phyloP scores from a whole-genome alignment of 768 basidiomycete genomes.

The Cystoderma amianthinum region DNA sequence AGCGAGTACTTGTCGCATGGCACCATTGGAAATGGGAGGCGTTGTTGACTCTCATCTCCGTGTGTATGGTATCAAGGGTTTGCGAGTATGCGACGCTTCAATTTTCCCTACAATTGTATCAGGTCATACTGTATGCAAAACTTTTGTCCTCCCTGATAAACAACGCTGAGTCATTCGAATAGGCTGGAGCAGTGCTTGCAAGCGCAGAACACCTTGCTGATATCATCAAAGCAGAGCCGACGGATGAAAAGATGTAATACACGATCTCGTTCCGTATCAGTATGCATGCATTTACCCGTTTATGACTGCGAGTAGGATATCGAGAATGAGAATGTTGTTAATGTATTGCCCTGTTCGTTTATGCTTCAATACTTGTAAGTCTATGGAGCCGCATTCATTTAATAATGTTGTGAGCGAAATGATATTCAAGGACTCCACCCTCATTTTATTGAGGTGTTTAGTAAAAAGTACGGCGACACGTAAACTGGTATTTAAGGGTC shows the following conservation, averaged over 20 bases:
- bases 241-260: background rate
- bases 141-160: background rate
- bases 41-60: slow-evolving; percentile 37
- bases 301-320: no score
- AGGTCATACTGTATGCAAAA: slow-evolving; percentile 27
- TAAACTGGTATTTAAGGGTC: no score
- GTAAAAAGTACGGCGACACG: no score
- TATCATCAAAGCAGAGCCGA: slow-evolving; percentile 18
- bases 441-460: no score
- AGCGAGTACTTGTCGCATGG: slow-evolving; percentile 37
- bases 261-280: background rate
- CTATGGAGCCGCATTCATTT: no score
- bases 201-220: slow-evolving; percentile 22
- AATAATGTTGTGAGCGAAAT: no score
- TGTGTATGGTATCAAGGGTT: slow-evolving; percentile 34
- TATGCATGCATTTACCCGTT: no score
- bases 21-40: slow-evolving; percentile 27
- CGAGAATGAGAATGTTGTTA: no score
- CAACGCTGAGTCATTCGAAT: no score
- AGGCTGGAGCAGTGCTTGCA: slow-evolving; percentile 24
- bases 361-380: no score
- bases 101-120: slow-evolving; percentile 32
- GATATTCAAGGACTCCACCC: no score
- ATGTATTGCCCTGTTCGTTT: no score
- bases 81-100: slow-evolving; percentile 36